These are phyloP conservation scores for Durio zibethinus DNA, from an alignment of 345 rosid genomes.

Conservation along the genomic window DNA sequence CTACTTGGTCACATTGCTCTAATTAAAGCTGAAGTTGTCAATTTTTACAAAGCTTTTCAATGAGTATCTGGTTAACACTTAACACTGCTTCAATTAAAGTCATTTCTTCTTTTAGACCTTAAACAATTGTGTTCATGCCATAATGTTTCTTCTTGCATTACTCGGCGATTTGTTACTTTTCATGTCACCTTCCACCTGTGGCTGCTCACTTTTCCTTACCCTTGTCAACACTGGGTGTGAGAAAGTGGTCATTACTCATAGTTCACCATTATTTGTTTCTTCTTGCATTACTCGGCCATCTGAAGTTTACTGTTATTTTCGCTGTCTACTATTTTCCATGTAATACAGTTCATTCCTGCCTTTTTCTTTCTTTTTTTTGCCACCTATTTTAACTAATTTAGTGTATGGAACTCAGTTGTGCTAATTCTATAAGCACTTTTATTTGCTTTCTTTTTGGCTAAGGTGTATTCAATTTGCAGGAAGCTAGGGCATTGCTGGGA, in stretches of 20 bases:
- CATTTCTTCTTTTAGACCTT: slow-evolving; percentile 8
- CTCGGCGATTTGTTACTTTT: not conserved
- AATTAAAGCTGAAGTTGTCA: not conserved
- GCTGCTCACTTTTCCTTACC: not conserved
- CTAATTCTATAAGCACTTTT: not conserved
- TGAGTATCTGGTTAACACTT: not conserved
- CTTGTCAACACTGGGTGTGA: not conserved
- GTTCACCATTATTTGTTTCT: no score
- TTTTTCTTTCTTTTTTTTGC: not conserved
- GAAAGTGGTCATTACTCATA: not conserved
- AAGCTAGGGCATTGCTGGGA: slow-evolving; percentile 84
- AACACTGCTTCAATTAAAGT: not conserved
- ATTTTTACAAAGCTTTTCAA: not conserved
- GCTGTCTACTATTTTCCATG: slow-evolving; percentile 3
- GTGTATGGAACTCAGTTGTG: not conserved
- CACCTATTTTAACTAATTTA: not conserved
- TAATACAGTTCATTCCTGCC: not conserved
- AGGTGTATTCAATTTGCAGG: slow-evolving; percentile 38
- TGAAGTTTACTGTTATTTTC: not conserved
- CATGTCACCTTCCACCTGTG: not conserved
- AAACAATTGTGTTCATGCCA: not conserved
- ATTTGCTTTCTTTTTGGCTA: slow-evolving; percentile 1
- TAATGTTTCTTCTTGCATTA: not conserved
- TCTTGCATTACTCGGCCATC: no score
- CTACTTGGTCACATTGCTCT: not conserved